Evolutionary conservation across 306 rosid species (phyloP).

Genomic region (Medicago truncatula): DNA sequence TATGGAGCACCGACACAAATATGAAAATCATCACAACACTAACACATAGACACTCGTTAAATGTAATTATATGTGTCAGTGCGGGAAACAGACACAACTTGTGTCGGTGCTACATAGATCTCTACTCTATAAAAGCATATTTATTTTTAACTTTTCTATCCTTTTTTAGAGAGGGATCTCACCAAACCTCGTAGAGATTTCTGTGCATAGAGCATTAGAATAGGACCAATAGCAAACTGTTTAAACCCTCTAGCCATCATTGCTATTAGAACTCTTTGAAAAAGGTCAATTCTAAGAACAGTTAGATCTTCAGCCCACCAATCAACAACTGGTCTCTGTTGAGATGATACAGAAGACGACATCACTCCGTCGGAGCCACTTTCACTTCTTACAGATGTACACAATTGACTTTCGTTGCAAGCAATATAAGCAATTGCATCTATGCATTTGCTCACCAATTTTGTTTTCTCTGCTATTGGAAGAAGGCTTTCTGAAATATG

Average conservation of each 20-base stretch:
- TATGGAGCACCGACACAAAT: not conserved
- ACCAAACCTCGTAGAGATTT: slow-evolving; percentile 98
- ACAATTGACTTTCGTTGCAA: slow-evolving; percentile 80
- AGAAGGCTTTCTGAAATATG: slow-evolving; percentile 70
- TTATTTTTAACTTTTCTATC: slow-evolving; percentile 1
- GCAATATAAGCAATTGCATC: slow-evolving; percentile 82
- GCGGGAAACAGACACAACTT: not conserved
- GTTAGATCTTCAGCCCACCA: slow-evolving; percentile 98
- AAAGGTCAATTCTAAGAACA: slow-evolving; percentile 90
- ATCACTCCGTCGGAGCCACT: slow-evolving; percentile 47
- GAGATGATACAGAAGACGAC: slow-evolving; percentile 50
- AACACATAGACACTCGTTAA: not conserved
- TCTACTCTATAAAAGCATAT: not conserved
- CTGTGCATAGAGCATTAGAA: slow-evolving; percentile 96
- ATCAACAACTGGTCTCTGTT: slow-evolving; percentile 67
- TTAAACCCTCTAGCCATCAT: slow-evolving; percentile 96
- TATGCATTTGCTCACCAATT: slow-evolving; percentile 77
- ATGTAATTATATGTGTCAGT: not conserved
- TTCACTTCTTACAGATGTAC: slow-evolving; percentile 51
- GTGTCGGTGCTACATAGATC: not conserved
- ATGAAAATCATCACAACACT: not conserved
- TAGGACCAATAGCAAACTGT: slow-evolving; percentile 82
- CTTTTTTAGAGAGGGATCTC: slow-evolving; percentile 64
- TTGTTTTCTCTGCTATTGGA: slow-evolving; percentile 75
- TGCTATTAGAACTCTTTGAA: slow-evolving; percentile 87